Evolutionary conservation across 2,329 filamentous ascomycete genomes (phyloP), one percentile per base, ranked within the genome.

Genomic region (Pyrenophora graminea): DNA sequence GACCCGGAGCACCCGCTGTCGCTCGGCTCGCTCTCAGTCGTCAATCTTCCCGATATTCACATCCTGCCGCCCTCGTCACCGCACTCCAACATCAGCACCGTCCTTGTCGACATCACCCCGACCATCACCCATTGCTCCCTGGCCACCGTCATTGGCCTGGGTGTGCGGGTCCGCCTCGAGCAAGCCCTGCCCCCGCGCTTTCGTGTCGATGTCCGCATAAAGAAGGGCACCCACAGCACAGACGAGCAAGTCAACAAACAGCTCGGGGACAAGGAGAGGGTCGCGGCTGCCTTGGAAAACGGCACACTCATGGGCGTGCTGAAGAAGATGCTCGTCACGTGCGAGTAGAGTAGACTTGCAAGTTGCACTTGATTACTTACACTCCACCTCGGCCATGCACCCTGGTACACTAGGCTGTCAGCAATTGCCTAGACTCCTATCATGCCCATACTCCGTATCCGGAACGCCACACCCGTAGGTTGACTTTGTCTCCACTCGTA

Each of bases 201-300:
- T 73, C 85, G 94, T 32, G 83, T 97, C 43, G 92, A 97, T 73
- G 91, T 97, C 39, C 85, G 87, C 64, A 96, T 97, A 74, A 97
- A 97, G 74, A 89, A 96, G 75, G 93, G 92, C 56, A 94, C 91
- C n/a, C 94, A 97, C 73, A 90, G 86, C 59, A 95, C 95, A 55
- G 93, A 91, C 39, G 91, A 96, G 57, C 91, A 96, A 72, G 91
- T 97, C 45, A 97, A 96, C 77, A 97, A 97, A 80, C 94, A 99
- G 76, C 79, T 99, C 37, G 90, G 86, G 30, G 94, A 99, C 76
- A 99, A 97, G 79, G 94, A 99, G 77, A 82, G 94, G 55, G 94
- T 99, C 38, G 92, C 93, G 1, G 94, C 94, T 8, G 94, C 94
- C 6, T 78, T 97, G 63, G 94, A 97, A 75, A 99, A 99, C 71